A percentile compares a stretch with the other conserved stretches of the same genome.
These are phyloP conservation scores for Aleurites moluccanus DNA, from an alignment of 441 rosid species.

Conservation along the genomic window DNA sequence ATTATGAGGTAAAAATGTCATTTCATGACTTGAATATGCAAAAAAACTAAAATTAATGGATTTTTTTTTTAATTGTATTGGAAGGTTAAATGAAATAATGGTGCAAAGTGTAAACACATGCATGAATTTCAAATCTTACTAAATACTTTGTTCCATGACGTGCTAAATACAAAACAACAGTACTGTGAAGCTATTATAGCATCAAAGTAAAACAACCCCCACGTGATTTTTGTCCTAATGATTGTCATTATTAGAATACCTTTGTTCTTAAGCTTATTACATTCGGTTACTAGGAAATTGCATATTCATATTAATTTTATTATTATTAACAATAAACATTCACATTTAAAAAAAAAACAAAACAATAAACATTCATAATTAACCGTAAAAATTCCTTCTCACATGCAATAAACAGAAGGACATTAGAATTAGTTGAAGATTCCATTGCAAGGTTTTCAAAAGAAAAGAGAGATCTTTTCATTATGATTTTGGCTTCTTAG, in stretches of 20 bases:
- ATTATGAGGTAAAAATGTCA: no score
- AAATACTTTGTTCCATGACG: neutral
- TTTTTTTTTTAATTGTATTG: no score
- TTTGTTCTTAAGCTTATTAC: neutral
- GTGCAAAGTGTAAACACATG: neutral
- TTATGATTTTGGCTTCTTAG: conserved; percentile 15
- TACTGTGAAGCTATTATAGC: neutral
- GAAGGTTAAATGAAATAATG: no score
- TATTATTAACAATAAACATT: neutral
- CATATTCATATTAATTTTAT: neutral
- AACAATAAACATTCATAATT: neutral
- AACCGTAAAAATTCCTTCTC: neutral
- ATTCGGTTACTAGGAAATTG: neutral
- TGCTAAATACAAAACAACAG: neutral
- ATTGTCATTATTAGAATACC: conserved; percentile 9
- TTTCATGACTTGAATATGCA: no score
- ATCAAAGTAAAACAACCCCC: conserved; percentile 10
- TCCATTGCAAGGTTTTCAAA: neutral
- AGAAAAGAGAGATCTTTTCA: conserved; percentile 21
- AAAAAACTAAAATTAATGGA: no score
- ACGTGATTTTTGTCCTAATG: conserved; percentile 30
- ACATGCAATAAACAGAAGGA: conserved; percentile 18
- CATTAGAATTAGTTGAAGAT: conserved; percentile 11
- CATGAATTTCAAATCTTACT: neutral
- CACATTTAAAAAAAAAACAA: no score